phyloP scores from a whole-genome alignment of 768 basidiomycete genomes.

The Collybiopsis luxurians region DNA sequence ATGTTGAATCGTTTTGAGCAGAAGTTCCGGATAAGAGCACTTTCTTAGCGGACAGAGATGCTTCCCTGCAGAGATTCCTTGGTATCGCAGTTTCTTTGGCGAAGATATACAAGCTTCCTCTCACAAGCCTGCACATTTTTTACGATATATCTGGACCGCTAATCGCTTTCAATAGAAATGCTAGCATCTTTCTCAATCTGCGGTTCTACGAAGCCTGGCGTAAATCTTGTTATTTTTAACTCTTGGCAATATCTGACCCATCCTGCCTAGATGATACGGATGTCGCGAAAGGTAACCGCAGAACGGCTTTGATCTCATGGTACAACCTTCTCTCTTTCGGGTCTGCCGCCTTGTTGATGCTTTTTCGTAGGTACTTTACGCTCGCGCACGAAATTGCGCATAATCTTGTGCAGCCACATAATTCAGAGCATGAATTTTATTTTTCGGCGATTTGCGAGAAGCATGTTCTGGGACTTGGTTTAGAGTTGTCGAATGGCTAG shows the following conservation, averaged over 20 bases:
- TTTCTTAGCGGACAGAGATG: conserved; percentile 52
- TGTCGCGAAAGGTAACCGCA: conserved; percentile 49
- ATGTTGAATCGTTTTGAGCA: conserved; percentile 23
- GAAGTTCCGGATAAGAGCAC: conserved; percentile 52
- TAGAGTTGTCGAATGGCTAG: not conserved
- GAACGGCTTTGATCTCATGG: conserved; percentile 81
- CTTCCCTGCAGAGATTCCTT: conserved; percentile 69
- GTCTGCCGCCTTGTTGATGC: not conserved
- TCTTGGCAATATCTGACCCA: not conserved
- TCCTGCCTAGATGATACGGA: conserved; percentile 60
- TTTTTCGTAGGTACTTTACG: conserved; percentile 70
- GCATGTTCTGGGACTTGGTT: conserved; percentile 39
- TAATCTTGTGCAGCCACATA: conserved; percentile 83
- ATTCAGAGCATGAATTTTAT: conserved; percentile 93
- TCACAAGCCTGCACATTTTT: conserved; percentile 80
- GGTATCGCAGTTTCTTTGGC: conserved; percentile 64
- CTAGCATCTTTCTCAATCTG: conserved; percentile 85
- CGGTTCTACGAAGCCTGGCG: conserved; percentile 87
- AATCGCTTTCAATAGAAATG: conserved; percentile 92
- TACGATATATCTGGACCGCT: conserved; percentile 75
- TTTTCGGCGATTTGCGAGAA: conserved; percentile 88
- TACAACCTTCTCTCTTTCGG: conserved; percentile 23
- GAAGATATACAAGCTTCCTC: conserved; percentile 70
- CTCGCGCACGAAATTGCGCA: conserved; percentile 94
- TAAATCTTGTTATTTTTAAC: conserved; percentile 33